Conservation (phyloP, 1,284 basidiomycete genomes). For the Melampsora larici-populina region DNA sequence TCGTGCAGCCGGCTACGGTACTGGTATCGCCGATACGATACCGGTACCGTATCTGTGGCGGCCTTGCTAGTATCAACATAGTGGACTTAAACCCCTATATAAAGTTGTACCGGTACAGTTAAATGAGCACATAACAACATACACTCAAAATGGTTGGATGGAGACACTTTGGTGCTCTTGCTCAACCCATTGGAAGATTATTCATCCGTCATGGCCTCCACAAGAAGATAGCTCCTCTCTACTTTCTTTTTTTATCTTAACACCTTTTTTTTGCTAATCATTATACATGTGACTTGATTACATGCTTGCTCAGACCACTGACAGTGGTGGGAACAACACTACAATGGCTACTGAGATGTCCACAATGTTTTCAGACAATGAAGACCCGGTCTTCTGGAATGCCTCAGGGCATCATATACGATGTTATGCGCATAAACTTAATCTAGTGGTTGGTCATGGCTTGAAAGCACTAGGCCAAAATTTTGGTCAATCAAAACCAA, state of each 20-base stretch:
- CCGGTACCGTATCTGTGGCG: no score
- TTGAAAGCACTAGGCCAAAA: neutral
- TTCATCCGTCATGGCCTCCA: no score
- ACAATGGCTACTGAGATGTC: neutral
- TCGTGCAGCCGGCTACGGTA: no score
- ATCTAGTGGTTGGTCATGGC: neutral
- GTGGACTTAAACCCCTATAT: no score
- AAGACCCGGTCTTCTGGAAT: neutral
- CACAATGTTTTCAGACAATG: neutral
- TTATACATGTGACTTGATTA: no score
- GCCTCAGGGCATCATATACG: neutral
- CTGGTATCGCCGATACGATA: no score
- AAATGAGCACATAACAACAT: no score
- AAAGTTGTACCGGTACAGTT: no score
- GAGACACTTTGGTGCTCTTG: neutral
- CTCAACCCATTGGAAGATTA: neutral
- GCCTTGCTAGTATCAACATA: no score
- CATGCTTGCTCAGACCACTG: no score
- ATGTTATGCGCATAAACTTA: neutral
- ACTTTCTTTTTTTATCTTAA: no score
- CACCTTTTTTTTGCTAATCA: no score
- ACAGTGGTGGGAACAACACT: neutral
- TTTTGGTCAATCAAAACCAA: neutral
- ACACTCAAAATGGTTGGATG: slow-evolving; percentile 7
- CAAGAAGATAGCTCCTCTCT: neutral